These are phyloP conservation scores for Juglanconis juglandina DNA, from an alignment of 2,329 filamentous ascomycete genomes.

Conservation along the genomic window DNA sequence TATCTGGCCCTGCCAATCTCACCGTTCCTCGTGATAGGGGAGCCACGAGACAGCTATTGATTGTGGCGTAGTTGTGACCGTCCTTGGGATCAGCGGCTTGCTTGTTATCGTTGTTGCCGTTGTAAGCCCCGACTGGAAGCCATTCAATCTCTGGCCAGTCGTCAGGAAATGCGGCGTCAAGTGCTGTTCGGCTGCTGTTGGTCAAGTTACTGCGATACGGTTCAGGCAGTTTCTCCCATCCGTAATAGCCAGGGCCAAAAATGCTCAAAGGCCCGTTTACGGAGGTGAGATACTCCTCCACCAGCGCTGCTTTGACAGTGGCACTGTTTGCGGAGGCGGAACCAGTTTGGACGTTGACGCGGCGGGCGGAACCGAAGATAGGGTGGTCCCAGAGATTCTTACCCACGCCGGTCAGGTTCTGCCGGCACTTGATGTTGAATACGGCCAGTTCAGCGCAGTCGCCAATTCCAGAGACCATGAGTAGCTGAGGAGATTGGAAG, in stretches of 20 bases:
- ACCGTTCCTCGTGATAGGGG: conserved; percentile 33
- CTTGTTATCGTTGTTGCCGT: conserved; percentile 11
- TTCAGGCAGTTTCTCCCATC: conserved; percentile 12
- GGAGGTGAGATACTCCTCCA: background rate
- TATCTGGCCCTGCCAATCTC: conserved; percentile 28
- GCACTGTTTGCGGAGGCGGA: conserved; percentile 4
- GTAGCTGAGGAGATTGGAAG: conserved; percentile 39
- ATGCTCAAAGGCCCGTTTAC: conserved; percentile 7
- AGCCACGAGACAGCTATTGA: conserved; percentile 18
- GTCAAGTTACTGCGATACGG: conserved; percentile 3
- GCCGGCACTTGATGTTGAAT: conserved; percentile 27
- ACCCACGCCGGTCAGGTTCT: conserved; percentile 24
- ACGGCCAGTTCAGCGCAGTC: conserved; percentile 27
- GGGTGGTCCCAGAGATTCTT: conserved; percentile 13
- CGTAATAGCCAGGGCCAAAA: conserved; percentile 12
- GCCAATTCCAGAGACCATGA: conserved; percentile 31
- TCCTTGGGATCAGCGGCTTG: conserved; percentile 1
- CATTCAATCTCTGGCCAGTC: conserved; percentile 15
- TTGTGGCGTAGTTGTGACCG: conserved; percentile 9
- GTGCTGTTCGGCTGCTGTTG: background rate
- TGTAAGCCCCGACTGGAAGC: conserved; percentile 5
- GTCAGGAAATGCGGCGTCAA: conserved; percentile 5
- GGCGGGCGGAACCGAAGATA: conserved; percentile 1
- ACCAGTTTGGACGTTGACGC: conserved; percentile 1
- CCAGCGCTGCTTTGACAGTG: background rate